Conservation (phyloP, 2,329 filamentous ascomycete species). For the Grosmannia serpens region DNA sequence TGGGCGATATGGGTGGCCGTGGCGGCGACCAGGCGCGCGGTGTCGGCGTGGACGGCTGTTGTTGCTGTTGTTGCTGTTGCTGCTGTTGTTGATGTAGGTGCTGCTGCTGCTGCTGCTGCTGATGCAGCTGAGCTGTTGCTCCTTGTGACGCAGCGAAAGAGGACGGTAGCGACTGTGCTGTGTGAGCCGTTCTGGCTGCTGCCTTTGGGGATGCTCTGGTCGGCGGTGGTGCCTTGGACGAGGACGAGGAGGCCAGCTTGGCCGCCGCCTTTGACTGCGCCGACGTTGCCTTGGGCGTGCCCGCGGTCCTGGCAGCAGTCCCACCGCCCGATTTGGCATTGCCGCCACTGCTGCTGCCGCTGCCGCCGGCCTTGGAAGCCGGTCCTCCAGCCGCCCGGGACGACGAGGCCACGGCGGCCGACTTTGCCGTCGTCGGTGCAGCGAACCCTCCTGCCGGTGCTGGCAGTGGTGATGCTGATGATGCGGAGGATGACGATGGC, state of each 20-base stretch:
- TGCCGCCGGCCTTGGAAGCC: not conserved
- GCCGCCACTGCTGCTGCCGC: not conserved
- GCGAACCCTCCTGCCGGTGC: not conserved
- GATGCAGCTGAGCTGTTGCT: not conserved
- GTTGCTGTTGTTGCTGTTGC: constrained; percentile 1
- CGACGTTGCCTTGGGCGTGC: not conserved
- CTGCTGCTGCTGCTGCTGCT: not conserved
- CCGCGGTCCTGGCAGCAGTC: not conserved
- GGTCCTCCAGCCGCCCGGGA: not conserved
- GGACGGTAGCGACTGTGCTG: not conserved
- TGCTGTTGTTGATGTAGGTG: not conserved
- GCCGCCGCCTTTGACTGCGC: not conserved
- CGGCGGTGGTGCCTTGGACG: not conserved
- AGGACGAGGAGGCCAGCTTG: not conserved
- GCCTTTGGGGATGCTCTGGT: not conserved
- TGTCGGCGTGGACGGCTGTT: not conserved
- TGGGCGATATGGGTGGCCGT: constrained; percentile 41
- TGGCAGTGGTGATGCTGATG: not conserved
- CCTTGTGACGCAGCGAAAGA: not conserved
- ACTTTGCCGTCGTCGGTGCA: too few species aligned
- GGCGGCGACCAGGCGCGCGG: constrained; percentile 31
- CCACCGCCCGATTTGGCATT: not conserved
- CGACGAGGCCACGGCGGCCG: not conserved
- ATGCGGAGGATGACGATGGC: not conserved
- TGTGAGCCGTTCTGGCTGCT: too few species aligned